A percentile compares a stretch with the other conserved stretches of the same genome.
Evolutionary conservation across 495 filamentous ascomycete genomes (phyloP).

Genomic region (Podospora bellae-mahoneyi): DNA sequence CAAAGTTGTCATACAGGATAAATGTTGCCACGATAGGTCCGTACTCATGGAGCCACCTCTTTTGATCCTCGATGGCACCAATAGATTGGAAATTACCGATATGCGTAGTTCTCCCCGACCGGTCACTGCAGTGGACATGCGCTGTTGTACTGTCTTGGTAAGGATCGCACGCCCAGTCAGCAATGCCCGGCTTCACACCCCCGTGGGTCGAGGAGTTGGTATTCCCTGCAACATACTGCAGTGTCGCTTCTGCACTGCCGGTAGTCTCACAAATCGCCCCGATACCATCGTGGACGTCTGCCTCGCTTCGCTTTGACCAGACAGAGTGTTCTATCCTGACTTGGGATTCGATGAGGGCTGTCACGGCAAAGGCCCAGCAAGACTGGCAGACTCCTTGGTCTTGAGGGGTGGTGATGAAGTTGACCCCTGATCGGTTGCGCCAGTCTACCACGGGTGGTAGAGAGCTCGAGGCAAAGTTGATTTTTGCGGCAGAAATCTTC

Average conservation of each 20-base stretch:
- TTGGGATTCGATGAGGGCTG: conserved; percentile 23
- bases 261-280: conserved; percentile 20
- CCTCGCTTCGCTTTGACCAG: conserved; percentile 25
- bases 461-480: background rate
- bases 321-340: conserved; percentile 26
- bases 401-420: conserved; percentile 22
- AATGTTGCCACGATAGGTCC: conserved; percentile 25
- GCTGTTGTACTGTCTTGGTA: conserved; percentile 16
- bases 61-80: conserved; percentile 24
- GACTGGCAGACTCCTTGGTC: conserved; percentile 24
- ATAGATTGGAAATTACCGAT: conserved; percentile 15
- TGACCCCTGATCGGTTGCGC: conserved; percentile 19
- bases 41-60: conserved; percentile 24
- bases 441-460: conserved; percentile 15
- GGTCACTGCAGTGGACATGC: conserved; percentile 16
- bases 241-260: conserved; percentile 22
- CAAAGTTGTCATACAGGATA: conserved; percentile 20
- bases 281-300: conserved; percentile 22
- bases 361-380: conserved; percentile 26
- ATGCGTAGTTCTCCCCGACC: conserved; percentile 19
- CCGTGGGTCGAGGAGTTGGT: background rate
- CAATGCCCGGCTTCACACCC: conserved; percentile 5
- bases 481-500: background rate
- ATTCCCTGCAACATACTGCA: conserved; percentile 16
- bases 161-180: conserved; percentile 25